Percentiles rank a stretch among this genome's conserved stretches.
These are phyloP conservation scores for Leucoagaricus sp. DNA, from an alignment of 1,284 basidiomycete species.

Conservation along the genomic window DNA sequence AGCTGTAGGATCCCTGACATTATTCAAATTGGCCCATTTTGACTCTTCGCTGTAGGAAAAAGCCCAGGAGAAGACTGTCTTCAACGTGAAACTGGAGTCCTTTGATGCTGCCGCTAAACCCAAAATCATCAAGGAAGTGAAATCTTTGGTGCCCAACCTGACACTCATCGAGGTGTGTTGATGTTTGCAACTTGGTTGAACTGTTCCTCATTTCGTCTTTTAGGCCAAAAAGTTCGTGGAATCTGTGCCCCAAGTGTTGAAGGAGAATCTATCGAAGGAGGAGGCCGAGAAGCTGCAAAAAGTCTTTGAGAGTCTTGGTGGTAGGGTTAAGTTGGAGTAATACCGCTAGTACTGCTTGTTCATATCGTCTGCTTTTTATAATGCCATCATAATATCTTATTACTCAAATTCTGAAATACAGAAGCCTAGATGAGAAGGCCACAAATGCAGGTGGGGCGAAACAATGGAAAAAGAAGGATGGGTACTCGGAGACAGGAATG, in stretches of 20 bases:
- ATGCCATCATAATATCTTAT: slow-evolving; percentile 16
- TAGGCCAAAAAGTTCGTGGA: slow-evolving; percentile 99
- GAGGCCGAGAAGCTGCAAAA: slow-evolving; percentile 97
- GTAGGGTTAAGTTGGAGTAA: slow-evolving; percentile 83
- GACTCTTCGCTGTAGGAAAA: slow-evolving; percentile 65
- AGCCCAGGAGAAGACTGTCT: slow-evolving; percentile 98
- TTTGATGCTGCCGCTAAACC: slow-evolving; percentile 91
- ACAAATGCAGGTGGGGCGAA: slow-evolving; percentile 16
- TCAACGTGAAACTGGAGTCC: slow-evolving; percentile 93
- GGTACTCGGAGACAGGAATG: neutral
- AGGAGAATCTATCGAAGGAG: slow-evolving; percentile 96
- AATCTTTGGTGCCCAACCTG: slow-evolving; percentile 91
- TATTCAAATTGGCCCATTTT: neutral
- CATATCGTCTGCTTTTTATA: slow-evolving; percentile 6
- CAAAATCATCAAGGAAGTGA: slow-evolving; percentile 98
- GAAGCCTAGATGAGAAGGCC: slow-evolving; percentile 16
- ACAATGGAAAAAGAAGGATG: slow-evolving; percentile 10
- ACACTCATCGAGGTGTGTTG: slow-evolving; percentile 91
- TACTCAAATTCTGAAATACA: slow-evolving; percentile 17
- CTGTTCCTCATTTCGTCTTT: slow-evolving; percentile 18
- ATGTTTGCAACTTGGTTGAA: neutral
- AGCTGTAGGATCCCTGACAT: slow-evolving; percentile 49
- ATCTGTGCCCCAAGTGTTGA: slow-evolving; percentile 90
- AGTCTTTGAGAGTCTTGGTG: slow-evolving; percentile 88
- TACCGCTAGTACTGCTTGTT: slow-evolving; percentile 15